Evolutionary conservation across 1,139 yeast genomes (phyloP).

Genomic region (Kodamaea suecica): DNA sequence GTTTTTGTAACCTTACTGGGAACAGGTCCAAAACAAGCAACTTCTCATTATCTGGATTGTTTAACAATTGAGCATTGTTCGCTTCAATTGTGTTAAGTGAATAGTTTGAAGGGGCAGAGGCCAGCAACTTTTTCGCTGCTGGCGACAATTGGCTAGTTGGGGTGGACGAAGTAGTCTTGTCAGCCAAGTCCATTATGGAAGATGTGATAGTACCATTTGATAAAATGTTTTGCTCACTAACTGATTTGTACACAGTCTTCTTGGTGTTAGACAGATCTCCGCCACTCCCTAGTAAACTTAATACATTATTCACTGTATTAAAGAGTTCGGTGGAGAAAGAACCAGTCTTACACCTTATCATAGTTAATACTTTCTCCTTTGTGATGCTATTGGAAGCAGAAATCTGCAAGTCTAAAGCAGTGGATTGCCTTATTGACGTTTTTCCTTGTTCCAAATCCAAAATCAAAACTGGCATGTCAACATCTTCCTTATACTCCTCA

Average conservation of each 20-base stretch:
- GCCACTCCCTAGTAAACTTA: constrained; percentile 21
- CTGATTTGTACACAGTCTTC: constrained; percentile 17
- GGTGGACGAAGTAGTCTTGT: constrained; percentile 33
- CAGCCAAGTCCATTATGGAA: constrained; percentile 29
- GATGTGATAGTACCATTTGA: constrained; percentile 37
- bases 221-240: constrained; percentile 16
- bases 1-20: constrained; percentile 41
- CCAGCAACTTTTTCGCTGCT: constrained; percentile 4
- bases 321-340: constrained; percentile 25
- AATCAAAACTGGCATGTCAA: constrained; percentile 39
- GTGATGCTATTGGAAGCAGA: constrained; percentile 32
- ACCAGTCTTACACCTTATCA: constrained; percentile 36
- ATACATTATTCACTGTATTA: constrained; percentile 27
- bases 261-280: constrained; percentile 11
- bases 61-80: constrained; percentile 13
- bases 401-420: constrained; percentile 43
- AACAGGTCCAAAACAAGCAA: constrained; percentile 26
- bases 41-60: constrained; percentile 17
- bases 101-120: constrained; percentile 9
- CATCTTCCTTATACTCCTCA: constrained; percentile 26
- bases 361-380: constrained; percentile 26
- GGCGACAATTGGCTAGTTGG: constrained; percentile 32
- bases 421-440: constrained; percentile 32
- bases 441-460: constrained; percentile 25
- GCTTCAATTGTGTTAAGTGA: constrained; percentile 15